Evolutionary conservation across 139 green algal species (phyloP).

Genomic region (Micractinium sp.): DNA sequence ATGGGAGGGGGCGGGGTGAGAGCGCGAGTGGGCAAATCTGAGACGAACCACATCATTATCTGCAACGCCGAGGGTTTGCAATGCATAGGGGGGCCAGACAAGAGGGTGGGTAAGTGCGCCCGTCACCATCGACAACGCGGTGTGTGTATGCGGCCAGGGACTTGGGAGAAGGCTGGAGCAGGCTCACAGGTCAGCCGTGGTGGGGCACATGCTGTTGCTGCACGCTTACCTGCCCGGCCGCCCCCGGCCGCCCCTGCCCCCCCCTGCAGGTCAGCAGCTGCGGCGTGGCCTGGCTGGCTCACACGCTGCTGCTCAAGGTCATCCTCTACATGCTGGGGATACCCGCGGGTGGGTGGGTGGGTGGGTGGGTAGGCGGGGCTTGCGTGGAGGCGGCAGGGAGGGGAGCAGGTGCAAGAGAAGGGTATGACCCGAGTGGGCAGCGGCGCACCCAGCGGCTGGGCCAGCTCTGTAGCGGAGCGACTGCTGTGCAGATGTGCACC

Average conservation of each 20-base stretch:
- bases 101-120: no score
- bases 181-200: neutral
- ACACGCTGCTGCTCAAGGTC: conserved; percentile 69
- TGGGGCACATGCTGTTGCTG: neutral
- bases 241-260: neutral
- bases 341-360: neutral
- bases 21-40: no score
- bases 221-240: neutral
- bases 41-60: no score
- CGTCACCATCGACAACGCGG: no score
- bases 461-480: no score
- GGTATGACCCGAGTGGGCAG: neutral
- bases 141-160: no score
- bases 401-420: neutral
- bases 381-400: neutral
- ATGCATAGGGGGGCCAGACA: no score
- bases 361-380: neutral
- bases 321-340: conserved; percentile 77
- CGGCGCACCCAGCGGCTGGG: neutral
- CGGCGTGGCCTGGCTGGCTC: conserved; percentile 71
- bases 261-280: conserved; percentile 20
- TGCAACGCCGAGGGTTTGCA: no score
- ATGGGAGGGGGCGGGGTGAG: neutral
- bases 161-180: no score
- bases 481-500: no score